Evolutionary conservation across 768 basidiomycete genomes (phyloP).

Genomic region (Leccinum aurantiacum): DNA sequence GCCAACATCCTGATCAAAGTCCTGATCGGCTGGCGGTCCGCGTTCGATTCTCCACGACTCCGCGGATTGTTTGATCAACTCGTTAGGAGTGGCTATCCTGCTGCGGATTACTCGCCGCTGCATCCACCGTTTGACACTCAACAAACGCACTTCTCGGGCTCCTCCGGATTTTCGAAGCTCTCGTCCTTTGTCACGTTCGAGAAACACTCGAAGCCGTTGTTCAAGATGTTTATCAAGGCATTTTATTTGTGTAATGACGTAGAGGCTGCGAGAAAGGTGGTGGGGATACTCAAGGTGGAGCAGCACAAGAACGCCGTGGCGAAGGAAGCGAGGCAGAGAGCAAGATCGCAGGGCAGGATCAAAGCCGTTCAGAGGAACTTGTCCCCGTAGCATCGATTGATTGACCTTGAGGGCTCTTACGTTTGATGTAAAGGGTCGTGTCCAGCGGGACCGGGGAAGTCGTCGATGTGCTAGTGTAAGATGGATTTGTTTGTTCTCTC

Average conservation of each 20-base stretch:
- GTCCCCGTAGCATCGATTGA: slow-evolving; percentile 4
- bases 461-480: neutral
- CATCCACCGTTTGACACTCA: slow-evolving; percentile 49
- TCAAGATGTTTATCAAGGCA: slow-evolving; percentile 70
- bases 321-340: slow-evolving; percentile 19
- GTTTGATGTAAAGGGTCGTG: neutral
- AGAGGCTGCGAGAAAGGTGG: slow-evolving; percentile 49
- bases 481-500: neutral
- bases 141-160: slow-evolving; percentile 6
- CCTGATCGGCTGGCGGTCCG: slow-evolving; percentile 50
- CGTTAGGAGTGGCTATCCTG: slow-evolving; percentile 59
- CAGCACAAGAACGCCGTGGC: slow-evolving; percentile 9
- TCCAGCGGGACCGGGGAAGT: neutral
- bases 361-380: slow-evolving; percentile 9
- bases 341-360: slow-evolving; percentile 22
- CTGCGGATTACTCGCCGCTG: slow-evolving; percentile 26
- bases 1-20: slow-evolving; percentile 67
- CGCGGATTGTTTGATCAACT: slow-evolving; percentile 65
- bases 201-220: slow-evolving; percentile 64
- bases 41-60: slow-evolving; percentile 43
- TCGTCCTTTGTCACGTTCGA: slow-evolving; percentile 50
- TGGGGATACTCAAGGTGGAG: slow-evolving; percentile 55
- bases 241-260: slow-evolving; percentile 56
- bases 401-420: slow-evolving; percentile 4
- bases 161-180: slow-evolving; percentile 38